These are phyloP conservation scores for Lichenothelia convexa DNA, from an alignment of 495 filamentous ascomycete genomes.

Conservation along the genomic window DNA sequence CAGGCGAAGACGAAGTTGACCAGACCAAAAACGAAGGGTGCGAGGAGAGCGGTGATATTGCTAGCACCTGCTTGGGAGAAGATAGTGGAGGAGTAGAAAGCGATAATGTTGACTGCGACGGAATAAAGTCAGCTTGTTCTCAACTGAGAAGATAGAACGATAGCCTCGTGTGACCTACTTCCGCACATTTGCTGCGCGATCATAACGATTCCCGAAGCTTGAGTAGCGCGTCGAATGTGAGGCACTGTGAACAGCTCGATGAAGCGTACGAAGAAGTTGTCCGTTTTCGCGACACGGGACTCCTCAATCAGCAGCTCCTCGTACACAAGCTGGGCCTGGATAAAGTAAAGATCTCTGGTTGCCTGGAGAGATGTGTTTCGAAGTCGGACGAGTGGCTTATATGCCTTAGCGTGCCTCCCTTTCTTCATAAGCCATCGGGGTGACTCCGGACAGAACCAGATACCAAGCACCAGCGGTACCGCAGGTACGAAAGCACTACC, in stretches of 20 bases:
- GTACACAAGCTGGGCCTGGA: conserved; percentile 10
- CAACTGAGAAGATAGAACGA: conserved; percentile 5
- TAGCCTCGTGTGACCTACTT: conserved; percentile 29
- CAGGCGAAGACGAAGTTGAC: conserved; percentile 47
- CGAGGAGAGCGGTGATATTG: conserved; percentile 27
- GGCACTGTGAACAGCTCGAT: conserved; percentile 50
- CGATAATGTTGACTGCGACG: conserved; percentile 13
- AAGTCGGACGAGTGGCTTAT: conserved; percentile 7
- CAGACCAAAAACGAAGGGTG: conserved; percentile 42
- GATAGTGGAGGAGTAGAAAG: conserved; percentile 35
- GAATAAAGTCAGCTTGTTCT: not conserved
- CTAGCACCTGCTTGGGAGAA: conserved; percentile 36
- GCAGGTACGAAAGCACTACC: conserved; percentile 56
- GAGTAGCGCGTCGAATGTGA: conserved; percentile 45
- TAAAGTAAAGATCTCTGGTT: conserved; percentile 11
- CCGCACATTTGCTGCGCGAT: conserved; percentile 46
- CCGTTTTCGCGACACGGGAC: not conserved
- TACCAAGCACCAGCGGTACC: conserved; percentile 39
- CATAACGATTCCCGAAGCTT: conserved; percentile 49
- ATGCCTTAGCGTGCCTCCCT: conserved; percentile 10
- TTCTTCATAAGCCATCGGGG: conserved; percentile 12
- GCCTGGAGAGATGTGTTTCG: conserved; percentile 8
- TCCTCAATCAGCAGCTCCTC: conserved; percentile 9
- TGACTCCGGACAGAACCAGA: conserved; percentile 29
- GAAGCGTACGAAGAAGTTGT: conserved; percentile 38